Conservation (phyloP, 768 basidiomycete species). For the Baorangia bicolor region DNA sequence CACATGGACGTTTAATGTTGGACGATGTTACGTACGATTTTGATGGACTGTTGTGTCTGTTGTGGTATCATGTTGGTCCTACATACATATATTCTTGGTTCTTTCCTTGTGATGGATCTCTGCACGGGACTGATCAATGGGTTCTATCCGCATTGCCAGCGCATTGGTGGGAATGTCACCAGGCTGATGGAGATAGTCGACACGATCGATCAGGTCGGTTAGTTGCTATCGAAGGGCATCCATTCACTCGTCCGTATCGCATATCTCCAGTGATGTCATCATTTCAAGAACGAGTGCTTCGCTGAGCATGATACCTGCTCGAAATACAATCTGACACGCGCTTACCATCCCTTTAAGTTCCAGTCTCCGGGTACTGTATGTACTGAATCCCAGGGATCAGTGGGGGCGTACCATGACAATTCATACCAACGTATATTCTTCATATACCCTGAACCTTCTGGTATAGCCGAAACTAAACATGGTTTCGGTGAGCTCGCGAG, state of each 20-base stretch:
- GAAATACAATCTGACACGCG: neutral
- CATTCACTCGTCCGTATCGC: neutral
- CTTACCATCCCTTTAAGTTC: too few relatives aligned
- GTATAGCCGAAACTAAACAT: constrained; percentile 3
- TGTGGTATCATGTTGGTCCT: neutral
- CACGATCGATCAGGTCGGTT: neutral
- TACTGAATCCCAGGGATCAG: neutral
- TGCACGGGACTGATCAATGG: neutral
- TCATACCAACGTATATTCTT: neutral
- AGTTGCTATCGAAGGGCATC: neutral
- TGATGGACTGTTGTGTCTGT: constrained; percentile 5
- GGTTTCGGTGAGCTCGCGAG: neutral
- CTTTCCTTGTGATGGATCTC: neutral
- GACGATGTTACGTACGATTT: constrained; percentile 11
- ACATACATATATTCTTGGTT: neutral
- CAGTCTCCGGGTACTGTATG: neutral
- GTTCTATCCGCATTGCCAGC: neutral
- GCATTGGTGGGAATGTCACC: neutral
- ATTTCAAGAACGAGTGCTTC: neutral
- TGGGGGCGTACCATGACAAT: constrained; percentile 1
- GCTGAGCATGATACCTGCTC: neutral
- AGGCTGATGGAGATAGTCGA: neutral
- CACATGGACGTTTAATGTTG: neutral
- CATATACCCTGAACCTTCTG: constrained; percentile 1
- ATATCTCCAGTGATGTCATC: constrained; percentile 11